Conservation (phyloP, 2,329 filamentous ascomycete species). For the Phoma sp. region DNA sequence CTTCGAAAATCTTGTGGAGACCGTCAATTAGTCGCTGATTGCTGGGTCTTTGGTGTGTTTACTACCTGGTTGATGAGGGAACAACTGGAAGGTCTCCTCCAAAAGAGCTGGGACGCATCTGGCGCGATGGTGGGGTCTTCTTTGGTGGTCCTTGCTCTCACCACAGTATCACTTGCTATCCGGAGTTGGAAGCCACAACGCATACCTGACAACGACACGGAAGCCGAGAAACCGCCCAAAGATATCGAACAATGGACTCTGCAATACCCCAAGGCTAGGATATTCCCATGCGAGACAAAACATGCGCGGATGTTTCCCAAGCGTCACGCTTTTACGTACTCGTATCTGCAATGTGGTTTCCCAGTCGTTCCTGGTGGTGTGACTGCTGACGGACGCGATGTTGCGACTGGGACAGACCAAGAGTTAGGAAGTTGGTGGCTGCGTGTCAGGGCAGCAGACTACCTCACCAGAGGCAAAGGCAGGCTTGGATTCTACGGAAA, state of each 20-base stretch:
- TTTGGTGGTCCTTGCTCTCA: conserved; percentile 8
- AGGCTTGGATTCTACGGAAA: conserved; percentile 67
- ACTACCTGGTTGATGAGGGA: conserved; percentile 16
- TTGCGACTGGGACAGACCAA: conserved; percentile 31
- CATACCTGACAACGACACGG: not conserved
- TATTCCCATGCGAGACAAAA: conserved; percentile 70
- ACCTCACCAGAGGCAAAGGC: conserved; percentile 63
- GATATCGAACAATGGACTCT: conserved; percentile 18
- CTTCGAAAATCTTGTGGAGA: conserved; percentile 28
- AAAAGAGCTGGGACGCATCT: conserved; percentile 19
- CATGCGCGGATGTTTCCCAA: conserved; percentile 72
- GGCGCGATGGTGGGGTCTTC: conserved; percentile 3
- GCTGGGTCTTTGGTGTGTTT: conserved; percentile 22
- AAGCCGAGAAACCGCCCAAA: not conserved
- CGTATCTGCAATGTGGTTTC: conserved; percentile 72
- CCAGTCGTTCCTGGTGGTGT: conserved; percentile 68
- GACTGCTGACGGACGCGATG: conserved; percentile 18
- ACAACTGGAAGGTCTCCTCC: conserved; percentile 10
- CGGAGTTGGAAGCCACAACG: conserved; percentile 9
- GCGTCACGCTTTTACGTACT: conserved; percentile 72
- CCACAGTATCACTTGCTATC: conserved; percentile 21
- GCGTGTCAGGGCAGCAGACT: conserved; percentile 64
- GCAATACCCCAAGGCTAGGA: conserved; percentile 43
- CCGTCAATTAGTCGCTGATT: conserved; percentile 28
- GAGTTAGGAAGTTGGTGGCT: conserved; percentile 60